Conservation (phyloP, 805 yeast species). For the Blastobotrys robertii region DNA sequence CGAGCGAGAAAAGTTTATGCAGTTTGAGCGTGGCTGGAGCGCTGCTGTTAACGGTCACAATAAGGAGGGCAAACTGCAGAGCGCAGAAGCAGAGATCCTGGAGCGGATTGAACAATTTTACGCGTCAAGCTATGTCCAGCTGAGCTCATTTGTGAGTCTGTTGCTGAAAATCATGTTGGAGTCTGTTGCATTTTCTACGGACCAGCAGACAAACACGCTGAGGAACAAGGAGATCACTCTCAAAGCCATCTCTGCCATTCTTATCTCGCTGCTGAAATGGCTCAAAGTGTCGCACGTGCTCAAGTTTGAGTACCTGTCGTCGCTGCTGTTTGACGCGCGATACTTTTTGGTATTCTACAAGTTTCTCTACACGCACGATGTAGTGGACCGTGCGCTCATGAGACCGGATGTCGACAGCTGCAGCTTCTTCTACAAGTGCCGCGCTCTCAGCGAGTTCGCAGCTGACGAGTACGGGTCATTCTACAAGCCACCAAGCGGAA, state of each 20-base stretch:
- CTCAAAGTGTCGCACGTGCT: slow-evolving; percentile 67
- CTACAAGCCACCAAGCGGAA: too few species aligned
- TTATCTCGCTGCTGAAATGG: slow-evolving; percentile 58
- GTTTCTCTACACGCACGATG: slow-evolving; percentile 21
- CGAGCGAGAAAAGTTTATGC: slow-evolving; percentile 61
- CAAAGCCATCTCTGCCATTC: slow-evolving; percentile 46
- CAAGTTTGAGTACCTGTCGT: slow-evolving; percentile 65
- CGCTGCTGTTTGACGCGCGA: slow-evolving; percentile 66
- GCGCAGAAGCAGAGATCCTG: slow-evolving; percentile 26
- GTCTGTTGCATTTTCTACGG: slow-evolving; percentile 22
- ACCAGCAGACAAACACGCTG: slow-evolving; percentile 11
- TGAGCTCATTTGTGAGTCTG: slow-evolving; percentile 57
- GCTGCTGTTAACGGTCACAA: slow-evolving; percentile 21
- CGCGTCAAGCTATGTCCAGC: slow-evolving; percentile 37
- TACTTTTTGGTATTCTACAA: slow-evolving; percentile 35
- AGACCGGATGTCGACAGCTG: slow-evolving; percentile 17
- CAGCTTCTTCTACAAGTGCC: slow-evolving; percentile 19
- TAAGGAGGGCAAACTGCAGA: not conserved
- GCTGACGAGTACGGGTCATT: slow-evolving; percentile 2
- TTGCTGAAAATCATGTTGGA: slow-evolving; percentile 54
- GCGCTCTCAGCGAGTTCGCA: slow-evolving; percentile 7
- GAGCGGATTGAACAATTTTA: slow-evolving; percentile 55
- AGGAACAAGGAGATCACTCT: slow-evolving; percentile 55
- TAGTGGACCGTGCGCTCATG: slow-evolving; percentile 13
- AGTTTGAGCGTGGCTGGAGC: slow-evolving; percentile 60